Percentiles rank a stretch among this genome's conserved stretches.
These are phyloP conservation scores for Persicaria tinctoria DNA, from an alignment of 148 eudicot genomes.

Conservation along the genomic window DNA sequence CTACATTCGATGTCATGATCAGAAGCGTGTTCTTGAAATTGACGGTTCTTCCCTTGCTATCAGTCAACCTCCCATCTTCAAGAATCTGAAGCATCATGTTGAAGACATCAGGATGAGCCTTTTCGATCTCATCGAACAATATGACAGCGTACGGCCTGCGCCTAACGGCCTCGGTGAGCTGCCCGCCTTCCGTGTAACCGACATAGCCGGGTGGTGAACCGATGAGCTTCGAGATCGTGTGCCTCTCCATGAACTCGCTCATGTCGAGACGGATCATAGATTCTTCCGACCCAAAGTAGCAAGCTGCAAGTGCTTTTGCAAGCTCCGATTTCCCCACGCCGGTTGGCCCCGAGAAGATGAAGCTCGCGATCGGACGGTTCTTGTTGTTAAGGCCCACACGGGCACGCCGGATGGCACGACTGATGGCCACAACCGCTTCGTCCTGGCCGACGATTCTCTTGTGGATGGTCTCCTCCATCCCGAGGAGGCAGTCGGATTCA, in stretches of 20 bases:
- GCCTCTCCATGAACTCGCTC: constrained; percentile 23
- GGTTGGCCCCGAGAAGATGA: constrained; percentile 23
- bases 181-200: constrained; percentile 18
- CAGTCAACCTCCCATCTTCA: constrained; percentile 21
- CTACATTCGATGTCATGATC: constrained; percentile 22
- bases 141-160: constrained; percentile 9
- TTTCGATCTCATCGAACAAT: constrained; percentile 21
- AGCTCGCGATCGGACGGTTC: constrained; percentile 26
- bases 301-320: constrained; percentile 11
- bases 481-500: constrained; percentile 21
- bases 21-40: constrained; percentile 20
- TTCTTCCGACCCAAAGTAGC: constrained; percentile 19
- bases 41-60: constrained; percentile 17
- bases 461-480: constrained; percentile 16
- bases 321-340: constrained; percentile 20
- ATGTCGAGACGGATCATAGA: constrained; percentile 17
- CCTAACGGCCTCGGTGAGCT: constrained; percentile 19
- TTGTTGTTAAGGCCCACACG: constrained; percentile 23
- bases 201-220: constrained; percentile 23
- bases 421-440: constrained; percentile 19
- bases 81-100: constrained; percentile 17
- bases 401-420: constrained; percentile 24
- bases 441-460: constrained; percentile 20
- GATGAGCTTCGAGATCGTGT: constrained; percentile 16
- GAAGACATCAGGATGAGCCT: constrained; percentile 16